Evolutionary conservation across 768 basidiomycete species (phyloP), one percentile per base, ranked within the genome.

Genomic region (Amanita subjunquillea): DNA sequence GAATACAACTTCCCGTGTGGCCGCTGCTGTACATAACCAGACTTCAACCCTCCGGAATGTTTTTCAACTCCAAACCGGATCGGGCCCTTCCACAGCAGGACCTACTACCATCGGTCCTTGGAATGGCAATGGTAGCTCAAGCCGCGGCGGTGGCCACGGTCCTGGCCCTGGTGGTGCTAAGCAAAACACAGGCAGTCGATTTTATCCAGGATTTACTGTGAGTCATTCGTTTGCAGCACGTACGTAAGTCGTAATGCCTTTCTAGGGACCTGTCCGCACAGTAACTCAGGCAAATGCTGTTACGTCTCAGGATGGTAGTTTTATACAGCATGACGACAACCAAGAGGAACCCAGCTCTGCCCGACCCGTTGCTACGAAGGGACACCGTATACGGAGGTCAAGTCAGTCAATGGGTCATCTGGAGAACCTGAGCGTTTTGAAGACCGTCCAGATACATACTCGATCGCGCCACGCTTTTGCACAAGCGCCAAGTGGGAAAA

Each of bases 1-100:
- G 32, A 79, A 89, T 55, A 82, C 83, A 57, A 86, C 85, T 0
- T 76, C 83, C 12, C 83, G 88, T 61, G 87, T 84, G 13, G 88
- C 82, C 44, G 80, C 84, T 0, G 79, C 82, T 45, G 83, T 85
- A 52, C 87, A 90, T 59, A 81, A 82, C 56, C 86, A 86, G 64
- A 75, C 73, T 4, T 74, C 82, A 55, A 78, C 85, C 0, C 71
- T 90, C 63, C 73, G 87, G 54, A 91, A 85, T 75, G 89, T 85
- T 51, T 75, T 90, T 52, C 84, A 88, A 62, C 62, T 80, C 15
- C 82, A 82, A 67, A 72, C 78, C 1, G 72, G 77, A 2, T 72
- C 77, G 40, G 65, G 70, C 8, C 68, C 77, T 6, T 71, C 74
- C 6, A 68, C 74, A 25, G 50, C 40, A 30, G 60, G 72, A 60